phyloP scores from a whole-genome alignment of 805 yeast species.

The Schizosaccharomyces osmophilus region DNA sequence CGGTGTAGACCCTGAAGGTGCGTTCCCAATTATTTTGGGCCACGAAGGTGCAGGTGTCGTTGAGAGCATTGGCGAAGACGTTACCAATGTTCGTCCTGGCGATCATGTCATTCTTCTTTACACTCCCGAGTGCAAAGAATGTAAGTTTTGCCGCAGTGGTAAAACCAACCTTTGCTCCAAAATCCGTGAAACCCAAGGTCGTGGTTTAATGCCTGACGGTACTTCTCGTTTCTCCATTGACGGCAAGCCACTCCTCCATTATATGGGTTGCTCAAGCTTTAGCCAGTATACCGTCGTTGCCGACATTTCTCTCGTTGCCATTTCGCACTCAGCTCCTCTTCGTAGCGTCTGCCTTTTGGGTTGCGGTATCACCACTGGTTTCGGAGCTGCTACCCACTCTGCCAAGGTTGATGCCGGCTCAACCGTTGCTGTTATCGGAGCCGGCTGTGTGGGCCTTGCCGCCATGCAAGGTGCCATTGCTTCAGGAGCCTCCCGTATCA shows the following conservation, averaged over 20 bases:
- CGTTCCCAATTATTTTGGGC: slow-evolving; percentile 75
- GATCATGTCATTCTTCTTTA: slow-evolving; percentile 83
- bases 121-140: slow-evolving; percentile 89
- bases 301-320: slow-evolving; percentile 86
- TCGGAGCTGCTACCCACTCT: slow-evolving; percentile 89
- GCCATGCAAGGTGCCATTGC: slow-evolving; percentile 84
- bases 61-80: slow-evolving; percentile 86
- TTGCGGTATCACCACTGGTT: slow-evolving; percentile 96
- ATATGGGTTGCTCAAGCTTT: slow-evolving; percentile 96
- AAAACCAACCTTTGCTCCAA: slow-evolving; percentile 92
- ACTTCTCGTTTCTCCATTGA: slow-evolving; percentile 63
- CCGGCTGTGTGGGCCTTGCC: slow-evolving; percentile 90
- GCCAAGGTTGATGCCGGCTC: slow-evolving; percentile 81
- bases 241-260: slow-evolving; percentile 69
- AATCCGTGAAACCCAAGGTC: slow-evolving; percentile 92
- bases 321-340: slow-evolving; percentile 57
- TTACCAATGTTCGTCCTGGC: slow-evolving; percentile 69
- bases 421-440: slow-evolving; percentile 88
- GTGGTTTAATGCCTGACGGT: slow-evolving; percentile 97
- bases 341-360: slow-evolving; percentile 83
- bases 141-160: slow-evolving; percentile 84
- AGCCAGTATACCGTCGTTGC: slow-evolving; percentile 95
- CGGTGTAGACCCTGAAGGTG: slow-evolving; percentile 91
- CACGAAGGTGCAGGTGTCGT: slow-evolving; percentile 98
- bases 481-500: slow-evolving; percentile 51